Evolutionary conservation across 2,329 filamentous ascomycete species (phyloP), one percentile per base, ranked within the genome.

Genomic region (Paracoccidioides lutzii): DNA sequence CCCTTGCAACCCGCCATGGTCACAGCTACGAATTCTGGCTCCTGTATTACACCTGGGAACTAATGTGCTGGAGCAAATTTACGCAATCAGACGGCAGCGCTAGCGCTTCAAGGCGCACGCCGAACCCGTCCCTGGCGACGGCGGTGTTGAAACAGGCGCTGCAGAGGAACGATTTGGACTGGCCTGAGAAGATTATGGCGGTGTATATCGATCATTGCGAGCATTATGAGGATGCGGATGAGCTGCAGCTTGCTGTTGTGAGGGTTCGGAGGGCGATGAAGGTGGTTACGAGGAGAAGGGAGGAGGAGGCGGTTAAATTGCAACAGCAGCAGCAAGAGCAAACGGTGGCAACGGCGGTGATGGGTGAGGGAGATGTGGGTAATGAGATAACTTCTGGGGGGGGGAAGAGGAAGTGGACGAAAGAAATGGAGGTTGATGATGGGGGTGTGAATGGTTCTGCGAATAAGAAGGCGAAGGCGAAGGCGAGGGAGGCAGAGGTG

Each of bases 1-100:
- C 81, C 15, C 76, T 97, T 35, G 79, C 81, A 28, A 74, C 81
- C n/a, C 76, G 79, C 15, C 82, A 89, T 55, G 83, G 83, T 35
- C 81, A 89, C 62, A 90, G 83, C 62, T 90, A 90, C 66, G 89
- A 95, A 63, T 97, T 97, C 68, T 98, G 93, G 93, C 78, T 90
- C 55, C 83, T 84, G 45, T 96, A 89, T 70, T 96, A 96, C 71
- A 78, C 85, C 54, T 97, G 90, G 86, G 93, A 97, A 71, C 85
- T 97, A 78, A 78, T 86, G 57, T 73, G 78, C n/a, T 84, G 81
- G 79, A 75, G 77, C 57, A 79, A 77, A 59, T 77, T 81, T 57
- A 75, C 77, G 2, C 74, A 79, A 51, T 73, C 73, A 8, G 78
- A 78, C 53, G 70, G 72, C 35, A 76, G 77, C 14, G 74, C 75